phyloP scores from a whole-genome alignment of 2,329 filamentous ascomycete species.

The Aspergillus sp. region DNA sequence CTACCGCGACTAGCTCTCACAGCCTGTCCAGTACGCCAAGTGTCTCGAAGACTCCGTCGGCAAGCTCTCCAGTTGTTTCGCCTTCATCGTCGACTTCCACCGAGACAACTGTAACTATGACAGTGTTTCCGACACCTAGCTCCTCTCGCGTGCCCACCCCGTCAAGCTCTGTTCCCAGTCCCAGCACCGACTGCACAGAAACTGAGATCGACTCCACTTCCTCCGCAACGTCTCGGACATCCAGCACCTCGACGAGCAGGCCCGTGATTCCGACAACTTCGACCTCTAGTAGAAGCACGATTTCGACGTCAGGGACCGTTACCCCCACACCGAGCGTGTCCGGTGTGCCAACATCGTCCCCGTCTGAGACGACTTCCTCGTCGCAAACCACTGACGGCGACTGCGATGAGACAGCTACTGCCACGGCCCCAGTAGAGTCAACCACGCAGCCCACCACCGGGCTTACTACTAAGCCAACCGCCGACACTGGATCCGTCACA shows the following conservation, averaged over 20 bases:
- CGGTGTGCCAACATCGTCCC: neutral
- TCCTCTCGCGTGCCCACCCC: neutral
- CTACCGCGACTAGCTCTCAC: neutral
- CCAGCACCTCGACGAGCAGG: slow-evolving; percentile 4
- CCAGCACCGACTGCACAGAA: neutral
- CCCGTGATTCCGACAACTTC: slow-evolving; percentile 9
- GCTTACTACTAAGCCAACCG: neutral
- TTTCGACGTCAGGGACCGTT: neutral
- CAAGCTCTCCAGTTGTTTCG: slow-evolving; percentile 1
- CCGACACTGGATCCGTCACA: neutral
- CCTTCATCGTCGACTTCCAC: neutral
- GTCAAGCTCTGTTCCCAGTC: neutral
- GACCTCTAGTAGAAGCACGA: neutral
- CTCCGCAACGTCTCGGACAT: neutral
- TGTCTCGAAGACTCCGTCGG: neutral
- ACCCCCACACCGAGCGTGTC: neutral
- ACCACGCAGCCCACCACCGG: neutral
- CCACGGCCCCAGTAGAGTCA: neutral
- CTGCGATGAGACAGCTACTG: neutral
- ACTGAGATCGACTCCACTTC: neutral
- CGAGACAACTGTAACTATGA: slow-evolving; percentile 3
- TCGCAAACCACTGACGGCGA: neutral
- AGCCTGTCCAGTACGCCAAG: neutral
- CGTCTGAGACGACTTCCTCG: neutral
- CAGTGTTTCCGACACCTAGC: slow-evolving; percentile 8